Percentiles rank a stretch among this genome's conserved stretches.
These are phyloP conservation scores for Tetracentron sinense DNA, from an alignment of 164 flowering plant species.

Conservation along the genomic window DNA sequence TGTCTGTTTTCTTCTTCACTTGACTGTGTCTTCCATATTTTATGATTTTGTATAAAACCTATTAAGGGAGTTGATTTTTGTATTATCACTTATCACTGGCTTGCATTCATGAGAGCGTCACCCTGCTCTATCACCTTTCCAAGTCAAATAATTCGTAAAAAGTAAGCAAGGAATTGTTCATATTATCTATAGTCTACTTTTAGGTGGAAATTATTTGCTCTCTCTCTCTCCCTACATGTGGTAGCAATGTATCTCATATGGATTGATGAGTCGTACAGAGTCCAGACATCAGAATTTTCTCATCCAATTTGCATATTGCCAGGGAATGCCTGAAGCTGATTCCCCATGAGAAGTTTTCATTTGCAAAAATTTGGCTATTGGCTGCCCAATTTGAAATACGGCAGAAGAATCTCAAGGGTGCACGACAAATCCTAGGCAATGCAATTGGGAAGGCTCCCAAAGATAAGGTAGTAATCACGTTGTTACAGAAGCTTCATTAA, in stretches of 20 bases:
- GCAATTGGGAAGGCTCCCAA: conserved; percentile 95
- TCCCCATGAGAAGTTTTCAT: conserved; percentile 84
- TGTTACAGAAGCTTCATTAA: not conserved
- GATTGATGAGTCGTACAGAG: not conserved
- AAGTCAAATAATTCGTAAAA: not conserved
- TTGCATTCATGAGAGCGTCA: no score
- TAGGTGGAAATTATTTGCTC: no score
- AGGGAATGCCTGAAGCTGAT: conserved; percentile 79
- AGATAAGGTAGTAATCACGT: conserved; percentile 59
- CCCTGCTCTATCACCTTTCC: not conserved
- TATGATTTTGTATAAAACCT: no score
- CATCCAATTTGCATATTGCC: conserved; percentile 8
- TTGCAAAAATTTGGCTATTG: conserved; percentile 89
- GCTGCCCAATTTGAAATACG: conserved; percentile 96
- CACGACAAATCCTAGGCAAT: conserved; percentile 70
- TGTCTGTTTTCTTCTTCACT: no score
- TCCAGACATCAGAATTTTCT: conserved; percentile 9
- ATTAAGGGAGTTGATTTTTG: not conserved
- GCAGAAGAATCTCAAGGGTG: conserved; percentile 71
- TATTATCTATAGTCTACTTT: no score
- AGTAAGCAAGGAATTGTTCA: no score
- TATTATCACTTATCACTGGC: not conserved
- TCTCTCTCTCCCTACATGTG: no score
- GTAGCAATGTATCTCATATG: no score
- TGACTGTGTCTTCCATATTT: no score